A percentile compares a stretch with the other conserved stretches of the same genome.
phyloP scores from a whole-genome alignment of 768 basidiomycete genomes.

The Leccinum olivaceopallidum region DNA sequence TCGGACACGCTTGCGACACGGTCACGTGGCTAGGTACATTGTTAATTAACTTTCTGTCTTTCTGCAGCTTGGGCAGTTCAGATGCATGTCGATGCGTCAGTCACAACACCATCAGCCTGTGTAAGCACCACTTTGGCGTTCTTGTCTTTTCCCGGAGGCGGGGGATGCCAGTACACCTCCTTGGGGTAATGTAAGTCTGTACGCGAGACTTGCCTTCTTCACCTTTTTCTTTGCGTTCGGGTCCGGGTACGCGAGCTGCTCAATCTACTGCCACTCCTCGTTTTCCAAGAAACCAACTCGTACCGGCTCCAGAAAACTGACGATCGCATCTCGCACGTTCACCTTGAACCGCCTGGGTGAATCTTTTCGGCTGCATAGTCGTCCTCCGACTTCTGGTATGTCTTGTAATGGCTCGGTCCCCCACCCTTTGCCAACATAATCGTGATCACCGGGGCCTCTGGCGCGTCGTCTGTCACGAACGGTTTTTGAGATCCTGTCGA shows the following conservation, averaged over 20 bases:
- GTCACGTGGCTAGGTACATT: no score
- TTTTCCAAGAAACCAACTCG: constrained; percentile 72
- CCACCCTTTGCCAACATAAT: constrained; percentile 81
- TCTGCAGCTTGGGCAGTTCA: no score
- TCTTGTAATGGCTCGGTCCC: constrained; percentile 63
- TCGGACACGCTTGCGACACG: no score
- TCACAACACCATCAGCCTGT: no score
- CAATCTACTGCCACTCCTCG: constrained; percentile 78
- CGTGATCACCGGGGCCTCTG: constrained; percentile 79
- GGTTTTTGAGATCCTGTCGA: constrained; percentile 54
- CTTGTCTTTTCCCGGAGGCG: constrained; percentile 78
- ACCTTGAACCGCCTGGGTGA: constrained; percentile 87
- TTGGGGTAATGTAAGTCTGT: constrained; percentile 26
- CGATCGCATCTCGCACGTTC: constrained; percentile 72
- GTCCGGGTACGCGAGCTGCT: constrained; percentile 83
- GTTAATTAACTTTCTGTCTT: no score
- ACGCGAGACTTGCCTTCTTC: constrained; percentile 43
- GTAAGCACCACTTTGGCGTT: constrained; percentile 30
- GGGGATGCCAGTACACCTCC: constrained; percentile 76
- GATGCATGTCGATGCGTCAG: no score
- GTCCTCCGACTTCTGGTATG: constrained; percentile 63
- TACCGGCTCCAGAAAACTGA: constrained; percentile 76
- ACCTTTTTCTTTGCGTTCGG: constrained; percentile 60
- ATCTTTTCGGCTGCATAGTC: constrained; percentile 77
- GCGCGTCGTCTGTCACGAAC: constrained; percentile 69